Base-by-base conservation (phyloP, 306 rosid genomes). In the Castanospermum australe region DNA sequence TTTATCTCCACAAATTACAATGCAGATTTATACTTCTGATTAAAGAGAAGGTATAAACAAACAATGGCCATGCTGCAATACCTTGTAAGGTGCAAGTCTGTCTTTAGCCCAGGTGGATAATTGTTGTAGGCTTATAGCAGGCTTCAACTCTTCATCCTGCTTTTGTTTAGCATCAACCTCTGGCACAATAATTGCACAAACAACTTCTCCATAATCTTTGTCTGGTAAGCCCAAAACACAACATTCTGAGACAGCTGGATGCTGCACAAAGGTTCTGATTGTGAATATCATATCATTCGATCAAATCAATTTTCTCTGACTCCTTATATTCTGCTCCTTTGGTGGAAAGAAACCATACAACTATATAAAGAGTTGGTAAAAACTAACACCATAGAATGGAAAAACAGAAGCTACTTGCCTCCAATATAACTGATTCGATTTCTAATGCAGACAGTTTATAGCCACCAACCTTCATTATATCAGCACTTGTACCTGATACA, bases 41-140 rank as follows among this genome's bases (percentile, higher is more conserved):
- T 33, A 60, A 10, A 10, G 47, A 41, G 1, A 41, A 14, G 47
- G 13, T 41, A 57, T 30, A 71, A 61, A 28, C 3, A 38, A 67
- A 66, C 8, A 45, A 80, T 41, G 66, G 56, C 13, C 75, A 73
- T 55, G 48, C 15, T 20, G 38, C 35, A 82, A 30, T 83, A 95
- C 99, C 99, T 95, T 95, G 92, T 91, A 95, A 64, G 99, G 98
- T 64, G 98, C 98, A 72, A 95, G 86, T 79, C 89, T 95, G 79
- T 87, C 91, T 84, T 87, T 84, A 56, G 99, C 98, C 96, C 98
- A 88, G 52, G 72, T 25, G 86, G 87, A 45, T 67, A 95, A 88
- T 54, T 92, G 94, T 70, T 88, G 79, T 75, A 90, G 85, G 91
- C 81, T 88, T 41, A 95, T 59, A 52, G 81, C 86, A 57, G 92